These are phyloP conservation scores for Lanzia echinophila DNA, from an alignment of 2,329 filamentous ascomycete species.

Conservation along the genomic window DNA sequence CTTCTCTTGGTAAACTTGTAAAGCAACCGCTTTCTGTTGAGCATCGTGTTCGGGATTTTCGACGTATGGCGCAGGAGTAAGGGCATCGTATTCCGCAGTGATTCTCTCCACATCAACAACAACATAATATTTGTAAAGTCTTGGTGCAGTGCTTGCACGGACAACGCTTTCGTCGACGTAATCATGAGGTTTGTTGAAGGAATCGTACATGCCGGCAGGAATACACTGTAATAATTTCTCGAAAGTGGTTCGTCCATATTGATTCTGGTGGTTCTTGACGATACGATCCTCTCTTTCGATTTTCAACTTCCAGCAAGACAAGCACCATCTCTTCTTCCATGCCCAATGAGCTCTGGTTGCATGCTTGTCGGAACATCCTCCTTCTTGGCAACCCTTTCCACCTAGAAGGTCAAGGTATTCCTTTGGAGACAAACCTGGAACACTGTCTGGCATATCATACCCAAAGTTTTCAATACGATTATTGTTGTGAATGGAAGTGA, in stretches of 20 bases:
- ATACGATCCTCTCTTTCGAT: conserved; percentile 28
- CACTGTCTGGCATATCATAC: conserved; percentile 22
- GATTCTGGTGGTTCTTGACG: conserved; percentile 20
- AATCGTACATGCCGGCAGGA: conserved; percentile 28
- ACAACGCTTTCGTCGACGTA: conserved; percentile 19
- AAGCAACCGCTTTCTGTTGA: conserved; percentile 20
- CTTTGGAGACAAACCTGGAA: conserved; percentile 18
- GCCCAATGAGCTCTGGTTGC: conserved; percentile 28
- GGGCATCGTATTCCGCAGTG: conserved; percentile 24
- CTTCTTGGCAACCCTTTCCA: conserved; percentile 26
- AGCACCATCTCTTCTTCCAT: conserved; percentile 29
- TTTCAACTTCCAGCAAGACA: conserved; percentile 23
- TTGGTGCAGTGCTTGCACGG: conserved; percentile 8
- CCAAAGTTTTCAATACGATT: conserved; percentile 27
- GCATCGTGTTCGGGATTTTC: conserved; percentile 22
- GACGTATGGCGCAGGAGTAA: conserved; percentile 20
- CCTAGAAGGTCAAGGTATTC: conserved; percentile 27
- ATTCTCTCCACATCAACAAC: conserved; percentile 21
- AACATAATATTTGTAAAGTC: conserved; percentile 27
- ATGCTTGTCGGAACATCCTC: conserved; percentile 20
- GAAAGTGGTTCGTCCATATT: conserved; percentile 17
- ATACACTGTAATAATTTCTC: conserved; percentile 28
- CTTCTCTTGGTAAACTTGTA: conserved; percentile 17
- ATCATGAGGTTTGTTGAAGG: conserved; percentile 28
- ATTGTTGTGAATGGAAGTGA: conserved; percentile 25